Base-by-base conservation (phyloP, 2,329 filamentous ascomycete genomes). In the Cytospora leucostoma region DNA sequence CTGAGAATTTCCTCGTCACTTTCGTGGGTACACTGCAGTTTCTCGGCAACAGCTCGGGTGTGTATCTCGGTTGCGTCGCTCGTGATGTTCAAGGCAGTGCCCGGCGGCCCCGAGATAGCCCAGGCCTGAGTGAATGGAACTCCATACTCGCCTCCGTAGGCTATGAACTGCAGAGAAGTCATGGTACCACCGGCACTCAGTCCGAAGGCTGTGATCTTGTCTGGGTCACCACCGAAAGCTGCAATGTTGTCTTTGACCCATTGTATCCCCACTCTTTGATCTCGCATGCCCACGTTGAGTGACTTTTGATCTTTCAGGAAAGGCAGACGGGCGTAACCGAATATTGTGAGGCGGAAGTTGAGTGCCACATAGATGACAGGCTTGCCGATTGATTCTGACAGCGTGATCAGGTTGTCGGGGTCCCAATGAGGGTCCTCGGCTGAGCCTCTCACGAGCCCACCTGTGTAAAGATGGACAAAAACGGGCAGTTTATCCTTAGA, bases 21-120 rank as follows among this genome's bases (percentile, higher is more conserved):
- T n/a, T 50, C 21, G 12, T 37, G 3, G 2, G 49, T 7, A 56
- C 71, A 73, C 3, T 66, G 67, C 3, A 71, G 33, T 11, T 44
- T 53, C 5, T 64, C 55, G 3, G 70, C 70, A 4, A 73, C 72
- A 8, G 67, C 67, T 3, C 56, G 65, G 1, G 72, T 73, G 55
- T 73, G 72, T 17, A 58, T 56, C 61, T 72, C 68, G 2, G 69
- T 72, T 1, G 69, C 70, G 50, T 74, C 71, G 21, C 68, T 68
- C 0, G 70, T 71, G 17, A 72, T 69, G 21, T 75, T 75, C 11
- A 75, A 55, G 1, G 71, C 73, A 4, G 70, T 74, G 15, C 73
- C 74, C 5, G 74, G 73, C 8, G 73, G 73, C 1, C 74, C 73
- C 4, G 72, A 74, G 72, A 76, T 76, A 4, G 67, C 64, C 73